Percentiles rank a stretch among this genome's conserved stretches.
Conservation (phyloP, 169 alveolate genomes). For the Plasmodium gallinaceum region DNA sequence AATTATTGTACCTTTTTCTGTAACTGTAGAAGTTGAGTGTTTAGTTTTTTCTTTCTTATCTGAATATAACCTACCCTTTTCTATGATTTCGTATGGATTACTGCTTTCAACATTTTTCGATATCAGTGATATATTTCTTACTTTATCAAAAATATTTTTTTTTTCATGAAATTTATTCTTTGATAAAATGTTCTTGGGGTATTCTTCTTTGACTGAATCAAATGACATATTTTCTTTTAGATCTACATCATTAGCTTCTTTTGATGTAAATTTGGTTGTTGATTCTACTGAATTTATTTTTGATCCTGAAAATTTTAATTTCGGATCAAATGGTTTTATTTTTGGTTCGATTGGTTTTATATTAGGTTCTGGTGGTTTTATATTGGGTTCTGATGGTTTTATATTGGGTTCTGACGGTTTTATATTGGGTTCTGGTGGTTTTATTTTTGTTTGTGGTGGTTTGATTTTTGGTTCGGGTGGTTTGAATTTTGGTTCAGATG, state of each 20-base stretch:
- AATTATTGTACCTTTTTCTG: neutral
- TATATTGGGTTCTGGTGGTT: conserved; percentile 11
- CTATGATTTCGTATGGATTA: neutral
- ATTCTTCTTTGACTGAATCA: conserved; percentile 1
- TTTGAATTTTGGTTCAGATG: too few relatives aligned
- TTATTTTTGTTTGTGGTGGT: too few relatives aligned
- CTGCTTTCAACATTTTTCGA: neutral
- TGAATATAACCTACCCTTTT: neutral
- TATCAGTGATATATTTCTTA: neutral
- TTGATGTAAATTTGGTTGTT: too few relatives aligned
- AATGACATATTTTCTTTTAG: neutral
- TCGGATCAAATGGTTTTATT: too few relatives aligned
- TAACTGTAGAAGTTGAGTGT: neutral
- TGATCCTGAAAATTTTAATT: too few relatives aligned
- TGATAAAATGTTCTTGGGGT: neutral
- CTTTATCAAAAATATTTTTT: neutral
- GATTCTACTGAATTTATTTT: neutral
- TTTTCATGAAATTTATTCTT: conserved; percentile 16
- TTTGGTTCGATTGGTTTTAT: neutral
- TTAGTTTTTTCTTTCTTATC: neutral
- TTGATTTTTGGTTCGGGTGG: too few relatives aligned
- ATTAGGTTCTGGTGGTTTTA: too few relatives aligned
- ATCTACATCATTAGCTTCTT: too few relatives aligned
- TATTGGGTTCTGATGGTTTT: too few relatives aligned
- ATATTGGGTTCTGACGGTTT: neutral